Evolutionary conservation across 148 eudicot genomes (phyloP), one percentile per base, ranked within the genome.

Genomic region (Oxyria digyna): DNA sequence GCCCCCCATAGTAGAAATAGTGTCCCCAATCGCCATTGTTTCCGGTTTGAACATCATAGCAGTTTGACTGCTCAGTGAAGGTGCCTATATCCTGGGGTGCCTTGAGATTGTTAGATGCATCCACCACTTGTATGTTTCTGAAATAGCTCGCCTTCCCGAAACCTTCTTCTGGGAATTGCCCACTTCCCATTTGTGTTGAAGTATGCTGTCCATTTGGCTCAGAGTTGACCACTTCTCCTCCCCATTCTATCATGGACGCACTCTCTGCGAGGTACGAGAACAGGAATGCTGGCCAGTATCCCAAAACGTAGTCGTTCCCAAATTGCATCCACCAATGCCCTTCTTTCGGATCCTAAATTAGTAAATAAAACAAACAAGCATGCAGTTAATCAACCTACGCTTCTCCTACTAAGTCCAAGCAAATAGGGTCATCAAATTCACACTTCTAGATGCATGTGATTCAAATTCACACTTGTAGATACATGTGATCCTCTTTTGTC

Each of bases 261-360:
- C 96, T 89, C 63, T 92, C 98, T 0, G 96, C 87, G 67, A 89
- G 82, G 79, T 92, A 92, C 42, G 98, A 92, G 81, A 92, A 92
- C 70, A 92, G 76, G 86, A 92, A 89, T 0, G 98, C 84, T 1
- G 98, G 98, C 98, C 98, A 92, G 68, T 92, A 92, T 0, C 96
- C 98, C 76, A 92, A 23, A 32, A 92, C 96, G 42, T 87, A 83
- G 71, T 72, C 94, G 55, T 76, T 83, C 6, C 98, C 93, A 69
- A 89, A 92, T 69, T 92, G 98, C 98, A 92, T 89, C 98, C 98
- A 92, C 98, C 98, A 92, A 52, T 92, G 78, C 10, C 98, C 98
- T 76, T 89, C 95, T 76, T 85, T 87, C 41, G 96, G 96, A 78
- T 89, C 98, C 98, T 92, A 72, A 50, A 72, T 40, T 27, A 38